Base-by-base conservation (phyloP, 2,329 filamentous ascomycete species). In the Amesomyces nigricolor region DNA sequence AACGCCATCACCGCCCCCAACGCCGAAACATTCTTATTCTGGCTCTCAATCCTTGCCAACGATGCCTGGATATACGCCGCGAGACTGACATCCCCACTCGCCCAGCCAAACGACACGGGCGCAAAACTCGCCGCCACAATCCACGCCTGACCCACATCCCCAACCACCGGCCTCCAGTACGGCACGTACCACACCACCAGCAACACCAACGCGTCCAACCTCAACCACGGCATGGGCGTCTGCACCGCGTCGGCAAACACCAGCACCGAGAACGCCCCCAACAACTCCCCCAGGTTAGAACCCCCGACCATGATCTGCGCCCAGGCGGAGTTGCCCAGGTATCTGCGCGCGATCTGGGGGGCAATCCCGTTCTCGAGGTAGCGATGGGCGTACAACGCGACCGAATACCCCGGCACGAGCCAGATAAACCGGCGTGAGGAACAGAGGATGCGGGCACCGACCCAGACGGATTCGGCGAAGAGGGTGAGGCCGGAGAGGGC, bases 1-100 rank as follows among this genome's bases (percentile, higher is more conserved):
- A 77, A 77, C 0, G 75, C 73, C 75, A 79, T 78, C 40, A 79
- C 75, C 1, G 76, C 75, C 16, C 74, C 76, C 2, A 78, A 67
- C 0, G 76, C 72, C 2, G 75, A 77, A 2, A 78, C 74, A 42
- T 76, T 72, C 45, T 71, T 69, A 38, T 72, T 70, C 43, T 73
- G 67, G 9, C 67, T 67, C 59, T 78, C 76, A 26, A 74, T 67
- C 22, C 74, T 68, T 0, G 73, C 69, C n/a, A 78, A 69, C 5
- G 73, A 73, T 3, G 76, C 74, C 62, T 79, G 76, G 47, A 78
- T 76, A 62, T 78, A 78, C 1, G 76, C 76, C 1, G 73, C 73
- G 0, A 78, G 71, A 4, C 74, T 77, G 13, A 78, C 75, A 52
- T 79, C 76, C 13, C 76, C 75, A 4, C 76, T 76, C 0, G 76